phyloP scores from a whole-genome alignment of 2,329 filamentous ascomycete genomes.

The Beauveria caledonica region DNA sequence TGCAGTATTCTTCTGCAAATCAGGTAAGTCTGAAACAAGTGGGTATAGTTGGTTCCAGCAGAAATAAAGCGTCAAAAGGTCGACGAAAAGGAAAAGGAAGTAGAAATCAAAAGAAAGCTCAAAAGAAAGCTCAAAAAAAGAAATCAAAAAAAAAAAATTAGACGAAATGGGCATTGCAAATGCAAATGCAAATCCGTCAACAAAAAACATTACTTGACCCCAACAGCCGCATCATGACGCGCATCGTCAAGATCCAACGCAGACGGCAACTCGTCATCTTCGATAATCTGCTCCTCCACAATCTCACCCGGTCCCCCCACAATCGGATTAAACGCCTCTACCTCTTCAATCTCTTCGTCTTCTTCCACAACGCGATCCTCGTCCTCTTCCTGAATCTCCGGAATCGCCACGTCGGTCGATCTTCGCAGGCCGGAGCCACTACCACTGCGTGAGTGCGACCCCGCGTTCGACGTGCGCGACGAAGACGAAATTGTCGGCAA shows the following conservation, averaged over 20 bases:
- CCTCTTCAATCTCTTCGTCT: constrained; percentile 47
- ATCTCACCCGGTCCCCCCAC: constrained; percentile 34
- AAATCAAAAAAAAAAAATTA: background rate
- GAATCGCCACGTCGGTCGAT: constrained; percentile 66
- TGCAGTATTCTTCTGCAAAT: background rate
- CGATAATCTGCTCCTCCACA: constrained; percentile 39
- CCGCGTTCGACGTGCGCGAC: constrained; percentile 20
- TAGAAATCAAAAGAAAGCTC: background rate
- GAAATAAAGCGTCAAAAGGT: background rate
- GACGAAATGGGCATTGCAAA: background rate
- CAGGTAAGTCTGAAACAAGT: constrained; percentile 1
- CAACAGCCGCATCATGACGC: background rate
- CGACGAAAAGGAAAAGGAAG: background rate
- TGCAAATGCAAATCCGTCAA: background rate
- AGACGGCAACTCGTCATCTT: constrained; percentile 28
- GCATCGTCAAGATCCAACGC: constrained; percentile 12
- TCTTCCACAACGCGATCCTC: constrained; percentile 44
- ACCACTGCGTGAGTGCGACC: constrained; percentile 45
- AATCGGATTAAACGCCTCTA: constrained; percentile 50
- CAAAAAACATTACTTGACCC: background rate
- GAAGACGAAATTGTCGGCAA: constrained; percentile 27
- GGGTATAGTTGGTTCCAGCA: constrained; percentile 9
- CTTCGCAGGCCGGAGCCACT: constrained; percentile 56
- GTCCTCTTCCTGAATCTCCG: constrained; percentile 46
- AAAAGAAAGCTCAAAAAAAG: too few species aligned